These are phyloP conservation scores for Aspergillus pseudoglaucus DNA, from an alignment of 2,329 filamentous ascomycete species.

Conservation along the genomic window DNA sequence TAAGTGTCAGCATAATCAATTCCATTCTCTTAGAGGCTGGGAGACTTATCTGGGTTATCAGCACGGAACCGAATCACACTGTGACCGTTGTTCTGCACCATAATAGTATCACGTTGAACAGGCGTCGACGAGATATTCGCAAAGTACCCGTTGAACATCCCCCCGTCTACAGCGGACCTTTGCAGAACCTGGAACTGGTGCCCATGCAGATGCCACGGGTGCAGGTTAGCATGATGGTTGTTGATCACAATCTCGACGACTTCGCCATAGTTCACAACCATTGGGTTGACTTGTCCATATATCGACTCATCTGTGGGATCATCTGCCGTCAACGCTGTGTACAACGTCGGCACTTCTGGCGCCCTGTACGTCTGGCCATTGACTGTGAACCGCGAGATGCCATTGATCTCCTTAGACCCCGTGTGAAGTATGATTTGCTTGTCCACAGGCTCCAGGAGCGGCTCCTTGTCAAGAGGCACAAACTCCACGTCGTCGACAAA, in stretches of 20 bases:
- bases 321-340: slow-evolving; percentile 59
- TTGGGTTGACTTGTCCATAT: slow-evolving; percentile 62
- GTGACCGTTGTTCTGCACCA: slow-evolving; percentile 27
- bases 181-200: slow-evolving; percentile 46
- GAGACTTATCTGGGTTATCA: slow-evolving; percentile 27
- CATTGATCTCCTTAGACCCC: slow-evolving; percentile 63
- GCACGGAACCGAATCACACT: slow-evolving; percentile 29
- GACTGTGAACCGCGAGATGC: slow-evolving; percentile 20
- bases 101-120: slow-evolving; percentile 28
- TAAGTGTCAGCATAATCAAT: neutral
- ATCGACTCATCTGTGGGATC: slow-evolving; percentile 52
- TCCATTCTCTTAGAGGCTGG: neutral
- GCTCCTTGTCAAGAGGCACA: slow-evolving; percentile 17
- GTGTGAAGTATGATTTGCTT: slow-evolving; percentile 35
- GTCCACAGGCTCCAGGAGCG: slow-evolving; percentile 22
- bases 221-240: slow-evolving; percentile 30
- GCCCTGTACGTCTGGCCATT: slow-evolving; percentile 46
- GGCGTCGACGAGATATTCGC: slow-evolving; percentile 21
- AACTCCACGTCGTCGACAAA: slow-evolving; percentile 59
- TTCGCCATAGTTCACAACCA: slow-evolving; percentile 60
- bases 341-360: slow-evolving; percentile 73
- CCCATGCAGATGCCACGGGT: slow-evolving; percentile 48
- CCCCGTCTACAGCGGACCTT: slow-evolving; percentile 17
- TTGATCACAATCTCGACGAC: slow-evolving; percentile 33
- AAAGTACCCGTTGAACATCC: slow-evolving; percentile 19